Percentiles rank a stretch among this genome's conserved stretches.
Evolutionary conservation across 2,329 filamentous ascomycete genomes (phyloP).

Genomic region (Aspergillus floridensis): DNA sequence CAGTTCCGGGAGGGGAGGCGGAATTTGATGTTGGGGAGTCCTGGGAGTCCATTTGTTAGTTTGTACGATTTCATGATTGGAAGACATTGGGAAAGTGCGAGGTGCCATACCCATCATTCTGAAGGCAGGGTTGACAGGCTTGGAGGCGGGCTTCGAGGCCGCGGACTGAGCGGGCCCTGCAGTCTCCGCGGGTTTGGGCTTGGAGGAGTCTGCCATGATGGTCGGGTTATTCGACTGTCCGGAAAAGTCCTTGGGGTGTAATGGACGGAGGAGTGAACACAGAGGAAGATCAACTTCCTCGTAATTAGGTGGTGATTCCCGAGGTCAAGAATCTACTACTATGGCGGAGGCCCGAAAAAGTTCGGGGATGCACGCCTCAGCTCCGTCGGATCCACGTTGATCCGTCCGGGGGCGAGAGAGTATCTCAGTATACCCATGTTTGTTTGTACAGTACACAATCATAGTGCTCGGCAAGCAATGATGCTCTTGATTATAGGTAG

Average conservation of each 20-base stretch:
- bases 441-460: background rate
- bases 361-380: slow-evolving; percentile 8
- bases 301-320: background rate
- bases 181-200: slow-evolving; percentile 35
- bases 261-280: background rate
- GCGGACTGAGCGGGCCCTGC: slow-evolving; percentile 38
- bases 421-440: no score
- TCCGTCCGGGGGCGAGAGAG: slow-evolving; percentile 3
- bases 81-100: background rate
- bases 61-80: no score
- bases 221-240: background rate
- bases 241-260: background rate
- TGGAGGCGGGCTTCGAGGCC: slow-evolving; percentile 21
- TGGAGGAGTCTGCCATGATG: slow-evolving; percentile 39
- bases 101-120: slow-evolving; percentile 61
- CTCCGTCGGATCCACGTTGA: slow-evolving; percentile 10
- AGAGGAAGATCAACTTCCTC: background rate
- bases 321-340: background rate
- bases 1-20: slow-evolving; percentile 94
- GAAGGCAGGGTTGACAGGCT: slow-evolving; percentile 66
- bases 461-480: no score
- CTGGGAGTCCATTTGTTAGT: slow-evolving; percentile 40
- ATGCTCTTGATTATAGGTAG: no score
- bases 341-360: slow-evolving; percentile 5
- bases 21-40: slow-evolving; percentile 76